Percentiles rank a stretch among this genome's conserved stretches.
phyloP scores from a whole-genome alignment of 345 rosid species.

The sweet orange (Citrus sinensis) region DVS_A1.0 CM039161.1:18402501-18403000 shows the following conservation, averaged over 20 bases:
- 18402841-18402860: not conserved
- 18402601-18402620: not conserved
- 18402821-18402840: not conserved
- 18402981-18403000: not conserved
- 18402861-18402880: not conserved
- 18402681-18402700: too few relatives aligned
- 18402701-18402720: too few relatives aligned
- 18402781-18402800: too few relatives aligned
- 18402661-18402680: not conserved
- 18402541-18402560: not conserved
- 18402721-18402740: too few relatives aligned
- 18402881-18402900: not conserved
- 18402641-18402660: not conserved
- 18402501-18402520: not conserved
- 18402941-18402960: not conserved
- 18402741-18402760: too few relatives aligned
- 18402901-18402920: not conserved
- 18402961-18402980: not conserved
- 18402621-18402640: not conserved
- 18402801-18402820: not conserved
- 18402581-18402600: not conserved
- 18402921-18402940: not conserved
- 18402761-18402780: too few relatives aligned
- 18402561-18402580: not conserved
- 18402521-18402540: not conserved